phyloP scores from a whole-genome alignment of 257 asterid genomes.

The Ilex asprella region DNA sequence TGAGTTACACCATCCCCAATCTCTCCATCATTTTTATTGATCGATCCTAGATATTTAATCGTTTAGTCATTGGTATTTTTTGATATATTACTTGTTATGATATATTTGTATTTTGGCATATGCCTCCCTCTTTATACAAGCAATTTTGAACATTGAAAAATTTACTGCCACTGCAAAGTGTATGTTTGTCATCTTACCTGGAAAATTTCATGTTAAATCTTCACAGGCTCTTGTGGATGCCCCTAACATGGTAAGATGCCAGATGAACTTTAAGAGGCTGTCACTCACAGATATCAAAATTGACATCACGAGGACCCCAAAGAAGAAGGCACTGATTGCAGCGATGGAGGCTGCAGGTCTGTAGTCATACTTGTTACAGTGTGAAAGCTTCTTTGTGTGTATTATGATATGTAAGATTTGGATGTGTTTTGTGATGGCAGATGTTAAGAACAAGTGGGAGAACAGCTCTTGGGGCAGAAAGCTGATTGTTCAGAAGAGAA shows the following conservation, averaged over 20 bases:
- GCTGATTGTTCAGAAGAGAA: constrained; percentile 4
- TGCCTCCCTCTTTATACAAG: too few species aligned
- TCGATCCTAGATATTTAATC: too few species aligned
- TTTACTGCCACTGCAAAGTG: neutral
- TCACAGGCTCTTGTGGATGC: constrained; percentile 4
- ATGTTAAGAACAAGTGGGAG: constrained; percentile 2
- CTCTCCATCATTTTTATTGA: too few species aligned
- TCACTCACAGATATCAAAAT: neutral
- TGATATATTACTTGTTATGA: too few species aligned
- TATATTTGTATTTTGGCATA: too few species aligned
- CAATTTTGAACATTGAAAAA: neutral
- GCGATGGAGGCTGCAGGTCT: constrained; percentile 3
- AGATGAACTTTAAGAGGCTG: constrained; percentile 1
- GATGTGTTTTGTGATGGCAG: neutral
- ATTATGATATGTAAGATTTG: neutral
- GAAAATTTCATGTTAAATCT: neutral
- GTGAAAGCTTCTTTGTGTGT: too few species aligned
- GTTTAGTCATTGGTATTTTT: too few species aligned
- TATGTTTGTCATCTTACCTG: neutral
- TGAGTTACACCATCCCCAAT: too few species aligned
- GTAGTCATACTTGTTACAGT: neutral
- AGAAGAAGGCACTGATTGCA: neutral
- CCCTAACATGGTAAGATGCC: constrained; percentile 1
- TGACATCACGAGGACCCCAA: neutral
- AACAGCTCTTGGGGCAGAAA: constrained; percentile 4